Evolutionary conservation across 2,329 filamentous ascomycete genomes (phyloP), one percentile per base, ranked within the genome.

Genomic region (Hymenoscyphus scutula): DNA sequence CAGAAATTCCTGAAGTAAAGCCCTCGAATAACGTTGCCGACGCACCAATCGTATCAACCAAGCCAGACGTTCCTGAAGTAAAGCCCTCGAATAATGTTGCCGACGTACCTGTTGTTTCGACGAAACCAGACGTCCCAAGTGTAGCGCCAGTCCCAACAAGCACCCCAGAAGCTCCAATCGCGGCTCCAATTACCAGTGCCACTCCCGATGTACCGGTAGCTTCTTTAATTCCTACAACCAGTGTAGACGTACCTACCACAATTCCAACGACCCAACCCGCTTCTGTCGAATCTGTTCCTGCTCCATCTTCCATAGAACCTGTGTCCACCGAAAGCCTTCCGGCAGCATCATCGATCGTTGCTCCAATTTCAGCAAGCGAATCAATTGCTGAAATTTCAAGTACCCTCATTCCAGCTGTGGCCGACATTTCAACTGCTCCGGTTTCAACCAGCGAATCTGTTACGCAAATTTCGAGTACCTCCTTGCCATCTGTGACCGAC

Each of bases 71-170:
- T 4, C 19, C 45, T 13, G 45, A 51, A 13, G 8, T 13, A 23
- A 51, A 51, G 4, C 19, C 45, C 23, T 25, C 45, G 13, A 8
- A 19, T 17, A 37, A 11, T 13, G 34, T 17, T 4, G 34, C 34
- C 34, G 11, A 37, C 13, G 34, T 37, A 37, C 34, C 34, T 15
- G 3, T 37, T 1, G 34, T 37, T 15, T 37, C 34, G 11, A 17
- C 34, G 13, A 37, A 37, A 17, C 34, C 34, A 37, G 34, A 37
- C 11, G 34, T 37, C 34, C 34, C 34, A 37, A 37, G 34, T 37
- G 34, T 53, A 34, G 53, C 53, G 13, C 27, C 53, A n/a, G 53
- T 32, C 17, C 53, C 53, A 30, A 55, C 53, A 25, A 51, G 45
- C 19, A 13, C 19, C n/a, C 38, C 38, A 5, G 38, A 45, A 8